Evolutionary conservation across 352 stramenopile genomes (phyloP), one percentile per base, ranked within the genome.

Genomic region (Globisporangium emineosum): DNA sequence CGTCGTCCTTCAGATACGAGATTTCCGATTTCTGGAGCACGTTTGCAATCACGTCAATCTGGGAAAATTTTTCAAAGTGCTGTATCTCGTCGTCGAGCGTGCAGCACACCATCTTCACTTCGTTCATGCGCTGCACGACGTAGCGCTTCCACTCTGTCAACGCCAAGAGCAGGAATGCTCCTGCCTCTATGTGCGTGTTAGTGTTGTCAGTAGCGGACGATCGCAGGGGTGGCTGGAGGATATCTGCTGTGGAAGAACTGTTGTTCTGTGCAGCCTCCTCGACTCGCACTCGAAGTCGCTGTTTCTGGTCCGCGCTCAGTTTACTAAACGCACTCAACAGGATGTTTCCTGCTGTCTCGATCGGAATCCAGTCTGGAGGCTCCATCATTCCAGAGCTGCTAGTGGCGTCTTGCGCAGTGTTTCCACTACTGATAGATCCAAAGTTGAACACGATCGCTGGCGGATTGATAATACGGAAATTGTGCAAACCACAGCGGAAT

Each of bases 101-200:
- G 60, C 73, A 86, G 54, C 81, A 91, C 13, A 79, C 71, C 17
- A 89, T 73, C 5, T 78, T 77, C 2, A 94, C 62, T 33, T 91
- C 82, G 61, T 89, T 83, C 54, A 94, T 78, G 12, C 81, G 77
- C n/a, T 80, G 62, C 21, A 88, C 68, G 15, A 93, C 70, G 59
- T 92, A 92, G 2, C 71, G 73, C 37, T 86, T 77, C 83, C 86
- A 94, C 61, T 94, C 86, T 17, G 76, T 45, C 10, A 93, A 45
- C 8, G 76, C 73, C 0, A 91, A 40, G 3, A 93, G 68, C 0
- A 94, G 72, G 32, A 94, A 91, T 10, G 64, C 47, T 3, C 75
- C 73, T 1, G 77, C 80, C 8, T 82, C 66, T 15, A 91, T 74
- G 17, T 9, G 40, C 5, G 40, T 45, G 37, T 43, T n/a, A 13